Evolutionary conservation across 2,329 filamentous ascomycete species (phyloP), one percentile per base, ranked within the genome.

Genomic region (Colletotrichum gloeosporioides): DNA sequence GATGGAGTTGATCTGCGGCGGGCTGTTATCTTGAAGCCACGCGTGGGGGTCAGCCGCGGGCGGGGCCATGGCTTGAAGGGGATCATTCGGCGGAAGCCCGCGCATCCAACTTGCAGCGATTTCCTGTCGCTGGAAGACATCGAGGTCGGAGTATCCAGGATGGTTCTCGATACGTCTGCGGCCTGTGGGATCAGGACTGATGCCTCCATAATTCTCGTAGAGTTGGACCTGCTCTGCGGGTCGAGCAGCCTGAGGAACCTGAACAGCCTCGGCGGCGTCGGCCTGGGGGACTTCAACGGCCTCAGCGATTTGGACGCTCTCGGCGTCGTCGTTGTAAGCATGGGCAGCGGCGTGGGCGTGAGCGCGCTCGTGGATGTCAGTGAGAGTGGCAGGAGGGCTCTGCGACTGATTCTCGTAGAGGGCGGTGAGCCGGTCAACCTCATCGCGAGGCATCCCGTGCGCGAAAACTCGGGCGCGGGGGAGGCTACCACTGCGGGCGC

Each of bases 261-360:
- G n/a, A 0, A 53, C n/a, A 53, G 44, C 44, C n/a, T 53, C n/a
- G 1, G n/a, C 44, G 0, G 44, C 44, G 12, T 25, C n/a, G 6
- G n/a, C 44, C 10, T 22, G 44, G 0, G 44, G 44, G 0, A 25
- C 44, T 53, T 22, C n/a, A 53, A 22, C 44, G 3, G 44, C 44
- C 44, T 53, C 44, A 13, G 44, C n/a, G 12, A 53, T 10, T 53
- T 53, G 44, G 4, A 53, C 44, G 12, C n/a, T 22, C 44, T 53
- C 44, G 6, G 3, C n/a, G n/a, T 53, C n/a, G n/a, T 53, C 44
- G 44, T 53, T 25, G 44, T 53, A 53, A 3, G 44, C 44, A 1
- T 53, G 6, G 0, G 44, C 44, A 1, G 44, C 44, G n/a, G 44
- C 44, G 4, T 53, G 44, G 0, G 44, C 44, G n/a, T 53, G 44